phyloP scores from a whole-genome alignment of 2,329 filamentous ascomycete species.

The Penicillium sumatraense region DNA sequence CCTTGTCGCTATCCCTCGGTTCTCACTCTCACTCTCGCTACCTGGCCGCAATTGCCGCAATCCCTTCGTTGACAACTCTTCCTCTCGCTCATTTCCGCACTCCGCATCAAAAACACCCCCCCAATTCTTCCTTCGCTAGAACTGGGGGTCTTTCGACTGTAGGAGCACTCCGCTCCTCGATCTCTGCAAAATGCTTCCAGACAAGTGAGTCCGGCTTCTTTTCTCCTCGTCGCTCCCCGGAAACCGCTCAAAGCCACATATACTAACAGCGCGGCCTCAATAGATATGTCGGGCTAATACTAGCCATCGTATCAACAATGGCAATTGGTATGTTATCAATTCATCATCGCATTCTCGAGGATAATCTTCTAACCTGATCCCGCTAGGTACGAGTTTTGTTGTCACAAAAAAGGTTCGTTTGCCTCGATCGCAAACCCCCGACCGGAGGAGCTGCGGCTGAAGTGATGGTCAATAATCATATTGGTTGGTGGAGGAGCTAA shows the following conservation, averaged over 20 bases:
- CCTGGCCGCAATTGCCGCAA: slow-evolving; percentile 7
- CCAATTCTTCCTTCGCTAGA: slow-evolving; percentile 25
- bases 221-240: slow-evolving; percentile 2
- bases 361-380: slow-evolving; percentile 13
- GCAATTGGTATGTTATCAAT: slow-evolving; percentile 46
- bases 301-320: slow-evolving; percentile 54
- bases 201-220: slow-evolving; percentile 41
- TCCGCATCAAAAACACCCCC: too few relatives aligned
- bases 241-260: slow-evolving; percentile 19
- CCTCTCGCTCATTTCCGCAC: slow-evolving; percentile 18
- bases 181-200: slow-evolving; percentile 44
- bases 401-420: slow-evolving; percentile 90
- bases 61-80: slow-evolving; percentile 13
- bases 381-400: slow-evolving; percentile 87
- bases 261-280: slow-evolving; percentile 26
- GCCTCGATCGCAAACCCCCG: slow-evolving; percentile 5
- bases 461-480: neutral
- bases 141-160: slow-evolving; percentile 37
- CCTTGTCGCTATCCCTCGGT: slow-evolving; percentile 7
- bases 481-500: slow-evolving; percentile 19
- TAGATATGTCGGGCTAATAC: slow-evolving; percentile 52
- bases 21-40: slow-evolving; percentile 1
- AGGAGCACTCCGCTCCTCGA: slow-evolving; percentile 45
- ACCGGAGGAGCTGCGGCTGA: slow-evolving; percentile 3
- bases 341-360: neutral